Evolutionary conservation across 2,329 filamentous ascomycete genomes (phyloP).

Genomic region (Ophiosphaerella narmari): DNA sequence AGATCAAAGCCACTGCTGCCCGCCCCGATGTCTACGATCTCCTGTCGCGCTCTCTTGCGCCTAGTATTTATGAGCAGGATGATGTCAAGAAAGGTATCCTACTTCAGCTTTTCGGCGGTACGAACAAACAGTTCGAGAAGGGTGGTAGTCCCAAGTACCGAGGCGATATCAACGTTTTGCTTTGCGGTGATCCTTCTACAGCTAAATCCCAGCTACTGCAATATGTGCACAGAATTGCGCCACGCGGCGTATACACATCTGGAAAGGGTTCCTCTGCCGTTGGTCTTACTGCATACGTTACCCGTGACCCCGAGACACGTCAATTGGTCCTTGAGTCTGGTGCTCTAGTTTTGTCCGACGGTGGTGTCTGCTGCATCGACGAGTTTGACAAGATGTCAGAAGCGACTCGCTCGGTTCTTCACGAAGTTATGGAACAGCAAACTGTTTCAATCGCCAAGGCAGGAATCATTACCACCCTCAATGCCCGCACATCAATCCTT

Average conservation of each 20-base stretch:
- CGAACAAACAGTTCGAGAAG: constrained; percentile 97
- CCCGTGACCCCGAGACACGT: constrained; percentile 72
- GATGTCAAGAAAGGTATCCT: constrained; percentile 99
- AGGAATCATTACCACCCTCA: constrained; percentile 84
- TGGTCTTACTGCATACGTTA: constrained; percentile 77
- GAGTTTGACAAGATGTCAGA: constrained; percentile 84
- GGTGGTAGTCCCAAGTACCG: constrained; percentile 94
- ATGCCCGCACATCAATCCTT: constrained; percentile 92
- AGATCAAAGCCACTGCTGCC: constrained; percentile 79
- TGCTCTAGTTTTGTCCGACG: constrained; percentile 73
- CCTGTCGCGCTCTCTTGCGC: constrained; percentile 85
- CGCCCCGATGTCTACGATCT: constrained; percentile 92
- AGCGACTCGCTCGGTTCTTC: constrained; percentile 71
- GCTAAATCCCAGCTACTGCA: constrained; percentile 92
- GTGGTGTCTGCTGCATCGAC: constrained; percentile 77
- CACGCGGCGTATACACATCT: constrained; percentile 78
- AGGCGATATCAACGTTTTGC: constrained; percentile 94
- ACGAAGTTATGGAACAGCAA: constrained; percentile 83
- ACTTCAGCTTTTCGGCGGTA: constrained; percentile 93
- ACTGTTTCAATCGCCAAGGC: constrained; percentile 79
- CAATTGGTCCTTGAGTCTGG: constrained; percentile 77
- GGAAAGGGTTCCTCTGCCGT: constrained; percentile 78
- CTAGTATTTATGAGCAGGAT: constrained; percentile 96
- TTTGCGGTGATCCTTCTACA: constrained; percentile 96
- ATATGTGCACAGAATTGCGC: constrained; percentile 97